Percentiles rank a stretch among this genome's conserved stretches.
Evolutionary conservation across 306 rosid genomes (phyloP).

Genomic region (Cyamopsis tetragonoloba): DNA sequence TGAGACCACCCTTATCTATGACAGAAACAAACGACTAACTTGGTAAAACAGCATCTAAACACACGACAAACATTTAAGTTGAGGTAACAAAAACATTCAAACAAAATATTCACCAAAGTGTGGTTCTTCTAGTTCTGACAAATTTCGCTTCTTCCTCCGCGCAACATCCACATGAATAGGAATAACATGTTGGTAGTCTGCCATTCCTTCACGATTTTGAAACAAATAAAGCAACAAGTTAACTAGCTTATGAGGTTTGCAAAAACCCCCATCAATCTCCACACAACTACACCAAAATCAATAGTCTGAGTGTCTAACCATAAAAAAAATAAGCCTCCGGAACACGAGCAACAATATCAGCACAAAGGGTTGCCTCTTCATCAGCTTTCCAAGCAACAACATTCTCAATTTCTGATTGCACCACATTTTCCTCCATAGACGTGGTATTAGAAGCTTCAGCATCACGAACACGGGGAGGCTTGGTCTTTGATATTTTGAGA

Average conservation of each 20-base stretch:
- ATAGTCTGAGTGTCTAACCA: conserved; percentile 44
- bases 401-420: conserved; percentile 19
- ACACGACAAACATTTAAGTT: conserved; percentile 4
- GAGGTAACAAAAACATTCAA: conserved; percentile 14
- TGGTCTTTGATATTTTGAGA: conserved; percentile 61
- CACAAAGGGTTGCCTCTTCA: conserved; percentile 36
- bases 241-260: not conserved
- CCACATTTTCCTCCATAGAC: conserved; percentile 25
- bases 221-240: conserved; percentile 8
- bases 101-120: conserved; percentile 49
- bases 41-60: not conserved
- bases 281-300: conserved; percentile 8
- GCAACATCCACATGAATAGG: conserved; percentile 79
- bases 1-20: conserved; percentile 51
- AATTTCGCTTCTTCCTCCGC: conserved; percentile 52
- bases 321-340: conserved; percentile 73
- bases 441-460: conserved; percentile 20
- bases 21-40: conserved; percentile 4
- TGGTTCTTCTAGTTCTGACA: conserved; percentile 58
- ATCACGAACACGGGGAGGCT: conserved; percentile 14
- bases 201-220: conserved; percentile 63
- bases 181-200: conserved; percentile 87
- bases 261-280: conserved; percentile 8
- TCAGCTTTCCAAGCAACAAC: conserved; percentile 20
- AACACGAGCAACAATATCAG: conserved; percentile 56